Conservation (phyloP, 2,329 filamentous ascomycete species). For the Aplosporella prunicola region DNA sequence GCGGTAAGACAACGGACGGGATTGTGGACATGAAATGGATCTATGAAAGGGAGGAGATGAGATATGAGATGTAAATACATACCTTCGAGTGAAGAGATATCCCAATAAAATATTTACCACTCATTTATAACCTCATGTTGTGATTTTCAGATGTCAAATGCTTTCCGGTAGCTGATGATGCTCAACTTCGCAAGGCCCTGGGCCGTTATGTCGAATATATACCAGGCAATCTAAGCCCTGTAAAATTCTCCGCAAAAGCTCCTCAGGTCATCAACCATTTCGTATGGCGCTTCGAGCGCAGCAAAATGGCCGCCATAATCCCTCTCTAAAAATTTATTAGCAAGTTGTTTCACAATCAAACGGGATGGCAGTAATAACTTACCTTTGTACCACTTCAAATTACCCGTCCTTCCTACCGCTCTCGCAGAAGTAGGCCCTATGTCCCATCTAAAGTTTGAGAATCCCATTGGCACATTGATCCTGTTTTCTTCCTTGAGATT, state of each 20-base stretch:
- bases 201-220: no score
- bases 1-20: no score
- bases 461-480: constrained; percentile 30
- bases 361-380: constrained; percentile 3
- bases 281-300: constrained; percentile 19
- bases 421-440: constrained; percentile 27
- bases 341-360: background rate
- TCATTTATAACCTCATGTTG: no score
- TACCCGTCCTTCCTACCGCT: constrained; percentile 26
- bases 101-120: no score
- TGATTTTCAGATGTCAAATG: no score
- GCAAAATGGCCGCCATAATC: constrained; percentile 15
- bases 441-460: constrained; percentile 30
- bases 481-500: constrained; percentile 26
- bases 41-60: no score
- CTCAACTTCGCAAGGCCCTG: no score
- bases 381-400: constrained; percentile 29
- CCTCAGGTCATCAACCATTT: constrained; percentile 19
- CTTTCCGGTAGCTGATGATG: no score
- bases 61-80: no score
- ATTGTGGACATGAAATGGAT: no score
- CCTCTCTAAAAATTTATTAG: background rate
- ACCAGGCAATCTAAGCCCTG: background rate
- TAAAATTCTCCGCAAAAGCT: constrained; percentile 13
- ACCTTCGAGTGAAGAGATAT: no score